These are phyloP conservation scores for Daldinia caldariorum DNA, from an alignment of 495 filamentous ascomycete species.

Conservation along the genomic window DNA sequence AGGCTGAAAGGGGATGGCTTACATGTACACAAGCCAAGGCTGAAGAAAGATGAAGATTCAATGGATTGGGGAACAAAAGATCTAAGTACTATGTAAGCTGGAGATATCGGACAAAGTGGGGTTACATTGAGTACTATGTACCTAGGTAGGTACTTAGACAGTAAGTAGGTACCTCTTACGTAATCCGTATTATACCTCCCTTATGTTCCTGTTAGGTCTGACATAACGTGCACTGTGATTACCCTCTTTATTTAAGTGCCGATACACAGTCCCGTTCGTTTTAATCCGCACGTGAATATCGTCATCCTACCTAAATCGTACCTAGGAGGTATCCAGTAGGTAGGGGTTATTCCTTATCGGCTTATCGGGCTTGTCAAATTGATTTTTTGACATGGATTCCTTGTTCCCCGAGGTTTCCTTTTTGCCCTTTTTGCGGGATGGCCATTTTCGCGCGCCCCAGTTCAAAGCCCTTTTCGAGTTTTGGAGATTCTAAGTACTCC, in stretches of 20 bases:
- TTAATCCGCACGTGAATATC: conserved; percentile 24
- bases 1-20: conserved; percentile 32
- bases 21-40: conserved; percentile 34
- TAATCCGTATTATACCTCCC: too few species aligned
- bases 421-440: conserved; percentile 24
- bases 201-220: too few species aligned
- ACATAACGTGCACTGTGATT: conserved; percentile 17
- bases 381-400: conserved; percentile 37
- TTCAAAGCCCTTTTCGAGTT: conserved; percentile 14
- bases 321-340: too few species aligned
- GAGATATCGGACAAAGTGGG: conserved; percentile 32
- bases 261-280: neutral
- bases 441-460: conserved; percentile 44
- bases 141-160: too few species aligned
- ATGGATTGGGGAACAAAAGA: conserved; percentile 1
- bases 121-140: conserved; percentile 5
- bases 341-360: conserved; percentile 38
- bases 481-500: too few species aligned
- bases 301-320: conserved; percentile 34
- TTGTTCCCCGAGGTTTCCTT: conserved; percentile 27
- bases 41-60: conserved; percentile 22
- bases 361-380: conserved; percentile 38
- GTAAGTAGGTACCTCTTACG: too few species aligned
- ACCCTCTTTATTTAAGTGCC: conserved; percentile 2
- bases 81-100: too few species aligned